Evolutionary conservation across 75 land plant genomes (phyloP), one percentile per base, ranked within the genome.

Genomic region (Pinus taeda): DNA sequence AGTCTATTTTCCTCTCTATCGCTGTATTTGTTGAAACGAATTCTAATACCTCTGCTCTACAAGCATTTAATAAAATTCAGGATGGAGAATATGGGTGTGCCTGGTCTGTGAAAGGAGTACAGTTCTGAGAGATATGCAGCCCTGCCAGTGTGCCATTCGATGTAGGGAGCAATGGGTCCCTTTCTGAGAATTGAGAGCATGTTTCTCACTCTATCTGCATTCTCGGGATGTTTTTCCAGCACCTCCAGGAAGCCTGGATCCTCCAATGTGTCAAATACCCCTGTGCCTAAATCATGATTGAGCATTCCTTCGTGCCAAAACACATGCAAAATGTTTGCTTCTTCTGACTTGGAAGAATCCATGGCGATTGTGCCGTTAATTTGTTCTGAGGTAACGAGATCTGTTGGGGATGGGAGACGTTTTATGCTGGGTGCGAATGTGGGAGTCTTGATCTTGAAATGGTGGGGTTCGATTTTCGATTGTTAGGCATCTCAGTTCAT

Each of bases 291-390:
- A 77, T 90, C 81, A 75, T 95, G 98, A 13, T 33, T 59, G 64
- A 95, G 90, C 95, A 93, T 93, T 45, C 87, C 95, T 24, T 88
- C 86, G 75, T 90, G 77, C 91, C 89, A 95, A 77, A 93, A 95
- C 24, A 93, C 93, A 77, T 93, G 80, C 53, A 88, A 37, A 3
- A 20, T 20, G 36, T 49, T 26, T 22, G 39, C 26, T 2, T 21
- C 39, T 20, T 3, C 39, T 5, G 49, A 17, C 69, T 1, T 65
- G 8, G 4, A 37, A 33, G 36, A 1, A 65, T 14, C 49, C 49
- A 45, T 45, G 8, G 49, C 0, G 45, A 42, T 45, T 45, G 6
- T 45, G 7, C 9, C 49, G 49, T 45, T 45, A 45, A 45, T 45
- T 4, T 45, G 49, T 45, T 6, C 7, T 6, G 33, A 33, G 33